Evolutionary conservation across 2,329 filamentous ascomycete species (phyloP).

Genomic region (Aspergillus brunneoviolaceus): DNA sequence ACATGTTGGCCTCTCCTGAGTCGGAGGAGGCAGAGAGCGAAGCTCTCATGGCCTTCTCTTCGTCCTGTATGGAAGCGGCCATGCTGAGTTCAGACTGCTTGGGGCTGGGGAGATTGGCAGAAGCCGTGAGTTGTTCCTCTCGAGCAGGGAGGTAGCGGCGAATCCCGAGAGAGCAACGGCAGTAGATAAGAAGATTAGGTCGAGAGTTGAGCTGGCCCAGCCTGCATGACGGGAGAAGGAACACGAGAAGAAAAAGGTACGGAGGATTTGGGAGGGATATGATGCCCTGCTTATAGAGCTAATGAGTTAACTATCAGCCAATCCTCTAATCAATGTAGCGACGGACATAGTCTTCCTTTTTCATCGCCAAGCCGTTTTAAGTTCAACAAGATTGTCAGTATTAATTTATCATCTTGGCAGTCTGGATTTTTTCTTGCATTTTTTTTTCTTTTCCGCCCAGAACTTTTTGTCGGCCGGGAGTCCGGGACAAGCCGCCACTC

Average conservation of each 20-base stretch:
- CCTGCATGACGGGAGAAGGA: not conserved
- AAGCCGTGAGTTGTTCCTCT: not conserved
- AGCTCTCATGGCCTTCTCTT: constrained; percentile 4
- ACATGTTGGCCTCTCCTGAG: not conserved
- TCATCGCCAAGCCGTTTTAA: not conserved
- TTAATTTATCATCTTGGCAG: not conserved
- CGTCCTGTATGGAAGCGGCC: constrained; percentile 3
- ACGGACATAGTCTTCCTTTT: not conserved
- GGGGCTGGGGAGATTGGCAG: not conserved
- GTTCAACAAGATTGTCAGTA: not conserved
- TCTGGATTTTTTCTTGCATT: not conserved
- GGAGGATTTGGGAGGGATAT: not conserved
- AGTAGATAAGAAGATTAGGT: not conserved
- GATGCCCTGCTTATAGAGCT: not conserved
- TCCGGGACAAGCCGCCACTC: not conserved
- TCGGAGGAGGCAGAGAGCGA: not conserved
- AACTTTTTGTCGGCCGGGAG: not conserved
- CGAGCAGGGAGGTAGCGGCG: not conserved
- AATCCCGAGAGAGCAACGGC: not conserved
- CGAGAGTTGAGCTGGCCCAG: not conserved
- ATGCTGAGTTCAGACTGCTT: not conserved
- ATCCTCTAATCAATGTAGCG: not conserved
- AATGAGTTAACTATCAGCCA: not conserved
- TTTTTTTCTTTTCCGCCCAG: not conserved
- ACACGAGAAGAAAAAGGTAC: not conserved